Conservation (phyloP, 1,284 basidiomycete species). For the Pseudozyma sp. region DNA sequence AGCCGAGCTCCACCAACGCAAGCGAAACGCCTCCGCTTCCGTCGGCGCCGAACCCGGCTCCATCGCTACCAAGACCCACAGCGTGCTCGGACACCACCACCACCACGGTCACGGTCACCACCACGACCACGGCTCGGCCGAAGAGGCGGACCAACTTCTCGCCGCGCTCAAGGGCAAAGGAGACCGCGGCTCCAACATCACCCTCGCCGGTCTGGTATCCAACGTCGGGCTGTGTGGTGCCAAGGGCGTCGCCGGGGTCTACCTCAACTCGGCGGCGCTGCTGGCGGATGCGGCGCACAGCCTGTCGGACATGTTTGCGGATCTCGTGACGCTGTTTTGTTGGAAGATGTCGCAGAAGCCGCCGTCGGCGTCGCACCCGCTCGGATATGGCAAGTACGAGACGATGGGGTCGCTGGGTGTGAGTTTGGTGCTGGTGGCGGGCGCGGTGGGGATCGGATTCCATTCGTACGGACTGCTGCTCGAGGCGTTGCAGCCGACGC, state of each 20-base stretch:
- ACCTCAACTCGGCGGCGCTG: slow-evolving; percentile 83
- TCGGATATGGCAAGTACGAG: slow-evolving; percentile 90
- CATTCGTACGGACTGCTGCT: slow-evolving; percentile 88
- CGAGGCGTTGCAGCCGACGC: slow-evolving; percentile 73
- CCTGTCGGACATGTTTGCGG: slow-evolving; percentile 84
- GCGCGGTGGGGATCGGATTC: slow-evolving; percentile 88
- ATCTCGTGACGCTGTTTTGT: slow-evolving; percentile 91
- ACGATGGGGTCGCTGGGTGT: slow-evolving; percentile 89
- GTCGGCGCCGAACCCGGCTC: background rate
- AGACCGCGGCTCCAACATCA: slow-evolving; percentile 68
- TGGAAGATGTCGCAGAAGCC: slow-evolving; percentile 87
- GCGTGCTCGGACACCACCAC: slow-evolving; percentile 26
- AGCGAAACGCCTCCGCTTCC: slow-evolving; percentile 4
- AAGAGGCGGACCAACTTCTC: slow-evolving; percentile 67
- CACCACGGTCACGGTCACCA: slow-evolving; percentile 35
- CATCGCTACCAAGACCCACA: slow-evolving; percentile 7
- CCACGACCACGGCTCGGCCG: slow-evolving; percentile 63
- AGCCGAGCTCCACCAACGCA: slow-evolving; percentile 26
- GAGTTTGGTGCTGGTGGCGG: slow-evolving; percentile 81
- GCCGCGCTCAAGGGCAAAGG: slow-evolving; percentile 63
- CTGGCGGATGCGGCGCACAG: slow-evolving; percentile 96
- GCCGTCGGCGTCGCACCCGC: slow-evolving; percentile 82
- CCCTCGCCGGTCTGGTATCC: slow-evolving; percentile 77
- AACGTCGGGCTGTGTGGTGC: slow-evolving; percentile 84
- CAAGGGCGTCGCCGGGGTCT: slow-evolving; percentile 76